phyloP scores from a whole-genome alignment of 805 yeast genomes.

The Metschnikowia cerradonensis region DNA sequence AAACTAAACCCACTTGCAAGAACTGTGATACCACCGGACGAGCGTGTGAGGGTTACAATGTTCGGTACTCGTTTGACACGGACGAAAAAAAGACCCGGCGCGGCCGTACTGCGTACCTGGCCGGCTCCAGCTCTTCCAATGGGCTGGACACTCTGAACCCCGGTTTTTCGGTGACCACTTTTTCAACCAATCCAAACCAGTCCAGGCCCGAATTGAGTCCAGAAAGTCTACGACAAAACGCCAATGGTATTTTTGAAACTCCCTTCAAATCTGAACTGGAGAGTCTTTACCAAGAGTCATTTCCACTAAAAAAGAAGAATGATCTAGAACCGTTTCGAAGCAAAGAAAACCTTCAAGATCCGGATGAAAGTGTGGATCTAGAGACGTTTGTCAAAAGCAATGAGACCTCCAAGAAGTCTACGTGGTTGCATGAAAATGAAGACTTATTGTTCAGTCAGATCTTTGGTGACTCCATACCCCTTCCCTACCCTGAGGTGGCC shows the following conservation, averaged over 20 bases:
- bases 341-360: too few species aligned
- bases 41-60: slow-evolving; percentile 48
- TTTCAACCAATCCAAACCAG: too few species aligned
- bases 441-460: slow-evolving; percentile 9
- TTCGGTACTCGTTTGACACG: slow-evolving; percentile 47
- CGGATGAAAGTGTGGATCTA: too few species aligned
- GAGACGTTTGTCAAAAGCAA: too few species aligned
- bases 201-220: too few species aligned
- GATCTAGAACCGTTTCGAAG: too few species aligned
- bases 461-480: slow-evolving; percentile 6
- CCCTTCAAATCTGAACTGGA: too few species aligned
- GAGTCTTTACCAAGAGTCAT: too few species aligned
- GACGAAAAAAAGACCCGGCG: not conserved
- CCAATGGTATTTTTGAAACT: too few species aligned
- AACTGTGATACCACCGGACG: slow-evolving; percentile 45
- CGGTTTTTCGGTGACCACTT: not conserved
- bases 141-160: not conserved
- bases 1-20: slow-evolving; percentile 47
- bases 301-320: too few species aligned
- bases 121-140: too few species aligned
- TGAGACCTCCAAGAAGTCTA: not conserved
- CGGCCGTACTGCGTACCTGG: not conserved
- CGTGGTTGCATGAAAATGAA: slow-evolving; percentile 7
- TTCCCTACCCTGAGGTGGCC: not conserved
- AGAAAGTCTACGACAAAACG: too few species aligned